A percentile compares a stretch with the other conserved stretches of the same genome.
These are phyloP conservation scores for Suillus ampliporus DNA, from an alignment of 768 basidiomycete genomes.

Conservation along the genomic window DNA sequence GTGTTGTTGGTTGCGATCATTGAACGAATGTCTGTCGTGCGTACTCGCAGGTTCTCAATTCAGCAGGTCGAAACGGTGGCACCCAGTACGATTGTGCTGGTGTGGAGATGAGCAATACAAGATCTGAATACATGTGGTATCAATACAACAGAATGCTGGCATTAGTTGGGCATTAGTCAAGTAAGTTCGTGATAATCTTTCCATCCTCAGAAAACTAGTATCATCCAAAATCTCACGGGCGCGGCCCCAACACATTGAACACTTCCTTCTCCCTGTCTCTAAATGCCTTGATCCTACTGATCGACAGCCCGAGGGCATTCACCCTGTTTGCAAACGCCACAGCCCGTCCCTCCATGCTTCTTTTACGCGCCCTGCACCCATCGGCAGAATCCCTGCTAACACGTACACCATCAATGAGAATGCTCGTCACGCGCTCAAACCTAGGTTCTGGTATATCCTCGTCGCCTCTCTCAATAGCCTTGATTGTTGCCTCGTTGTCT, in stretches of 20 bases:
- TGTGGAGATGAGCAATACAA: not conserved
- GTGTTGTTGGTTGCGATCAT: not conserved
- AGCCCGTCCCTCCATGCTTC: constrained; percentile 67
- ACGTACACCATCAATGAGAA: constrained; percentile 62
- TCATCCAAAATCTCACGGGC: constrained; percentile 30
- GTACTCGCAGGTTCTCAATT: not conserved
- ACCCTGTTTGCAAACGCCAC: constrained; percentile 79
- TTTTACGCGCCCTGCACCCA: constrained; percentile 40
- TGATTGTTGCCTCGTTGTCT: constrained; percentile 61
- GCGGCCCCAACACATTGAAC: constrained; percentile 66
- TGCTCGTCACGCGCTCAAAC: constrained; percentile 61
- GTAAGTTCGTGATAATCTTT: not conserved
- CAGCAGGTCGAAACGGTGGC: not conserved
- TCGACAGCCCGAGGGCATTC: constrained; percentile 71
- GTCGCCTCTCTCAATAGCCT: constrained; percentile 33
- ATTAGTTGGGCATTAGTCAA: constrained; percentile 10
- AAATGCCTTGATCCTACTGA: constrained; percentile 76
- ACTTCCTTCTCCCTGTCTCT: constrained; percentile 72
- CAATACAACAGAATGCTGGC: constrained; percentile 1
- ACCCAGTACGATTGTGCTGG: not conserved
- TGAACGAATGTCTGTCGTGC: not conserved
- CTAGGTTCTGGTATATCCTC: constrained; percentile 47
- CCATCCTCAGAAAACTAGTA: not conserved
- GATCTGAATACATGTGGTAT: not conserved
- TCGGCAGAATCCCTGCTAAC: constrained; percentile 16